Conservation (phyloP, 2,329 filamentous ascomycete genomes). For the Chrysosphaeria jannelii region DNA sequence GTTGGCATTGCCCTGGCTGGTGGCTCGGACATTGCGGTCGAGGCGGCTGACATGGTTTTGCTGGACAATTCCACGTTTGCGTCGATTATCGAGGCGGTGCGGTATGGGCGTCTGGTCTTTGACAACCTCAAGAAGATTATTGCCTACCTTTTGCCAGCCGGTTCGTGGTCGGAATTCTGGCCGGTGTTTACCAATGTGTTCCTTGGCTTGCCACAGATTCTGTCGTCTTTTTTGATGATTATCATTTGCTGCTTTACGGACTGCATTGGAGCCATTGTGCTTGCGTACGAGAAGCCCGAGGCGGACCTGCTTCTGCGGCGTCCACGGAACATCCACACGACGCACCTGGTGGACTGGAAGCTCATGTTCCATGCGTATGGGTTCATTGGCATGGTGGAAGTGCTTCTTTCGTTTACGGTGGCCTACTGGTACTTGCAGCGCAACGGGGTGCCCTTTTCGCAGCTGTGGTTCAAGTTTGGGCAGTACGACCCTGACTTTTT, state of each 20-base stretch:
- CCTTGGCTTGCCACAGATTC: constrained; percentile 19
- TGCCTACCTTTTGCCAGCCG: constrained; percentile 17
- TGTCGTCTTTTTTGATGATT: constrained; percentile 24
- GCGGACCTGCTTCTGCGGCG: constrained; percentile 20
- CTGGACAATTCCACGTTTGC: constrained; percentile 30
- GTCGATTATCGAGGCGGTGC: constrained; percentile 35
- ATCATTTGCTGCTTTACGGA: constrained; percentile 26
- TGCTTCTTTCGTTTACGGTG: constrained; percentile 18
- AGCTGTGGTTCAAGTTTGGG: constrained; percentile 17
- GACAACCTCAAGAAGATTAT: constrained; percentile 14
- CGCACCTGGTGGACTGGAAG: constrained; percentile 20
- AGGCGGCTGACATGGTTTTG: constrained; percentile 32
- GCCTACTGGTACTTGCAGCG: constrained; percentile 21
- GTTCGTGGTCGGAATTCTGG: constrained; percentile 25
- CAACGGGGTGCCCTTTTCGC: constrained; percentile 14
- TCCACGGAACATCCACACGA: constrained; percentile 17
- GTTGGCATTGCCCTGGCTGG: constrained; percentile 28
- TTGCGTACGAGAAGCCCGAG: constrained; percentile 25
- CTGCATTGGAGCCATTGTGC: constrained; percentile 17
- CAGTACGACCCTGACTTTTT: constrained; percentile 12
- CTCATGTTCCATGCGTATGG: constrained; percentile 21
- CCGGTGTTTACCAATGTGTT: constrained; percentile 24
- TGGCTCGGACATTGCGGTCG: constrained; percentile 32
- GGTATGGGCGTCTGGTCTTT: constrained; percentile 12
- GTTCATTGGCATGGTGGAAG: constrained; percentile 20